Percentiles rank a stretch among this genome's conserved stretches.
phyloP scores from a whole-genome alignment of 352 stramenopile species.

The Globisporangium emineosum region DNA sequence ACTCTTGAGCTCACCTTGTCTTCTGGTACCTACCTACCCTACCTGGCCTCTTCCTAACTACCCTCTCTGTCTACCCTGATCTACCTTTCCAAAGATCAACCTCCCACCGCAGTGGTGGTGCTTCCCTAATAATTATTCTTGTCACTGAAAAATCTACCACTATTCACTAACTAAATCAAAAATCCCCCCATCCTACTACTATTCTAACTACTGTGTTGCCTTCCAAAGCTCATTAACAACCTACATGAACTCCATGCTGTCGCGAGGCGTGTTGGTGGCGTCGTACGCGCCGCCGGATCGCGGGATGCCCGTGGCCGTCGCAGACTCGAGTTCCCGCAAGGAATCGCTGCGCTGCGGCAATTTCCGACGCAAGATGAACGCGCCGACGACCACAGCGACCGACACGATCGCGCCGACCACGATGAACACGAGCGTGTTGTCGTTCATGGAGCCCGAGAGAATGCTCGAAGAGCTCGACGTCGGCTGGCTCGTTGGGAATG shows the following conservation, averaged over 20 bases:
- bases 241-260: conserved; percentile 6
- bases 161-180: conserved; percentile 1
- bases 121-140: background rate
- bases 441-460: background rate
- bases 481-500: background rate
- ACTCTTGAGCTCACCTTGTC: background rate
- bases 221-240: background rate
- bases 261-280: conserved; percentile 10
- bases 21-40: background rate
- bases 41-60: background rate
- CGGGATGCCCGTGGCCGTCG: conserved; percentile 19
- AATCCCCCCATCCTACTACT: background rate
- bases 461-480: conserved; percentile 11
- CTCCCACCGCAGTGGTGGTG: background rate
- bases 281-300: background rate
- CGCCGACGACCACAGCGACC: conserved; percentile 14
- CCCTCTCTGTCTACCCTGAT: background rate
- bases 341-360: conserved; percentile 11
- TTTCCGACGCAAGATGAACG: conserved; percentile 14
- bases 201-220: background rate
- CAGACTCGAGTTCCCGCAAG: conserved; percentile 20
- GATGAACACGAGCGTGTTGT: conserved; percentile 21
- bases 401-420: conserved; percentile 13
- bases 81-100: background rate
- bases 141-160: background rate